Conservation (phyloP, 2,329 filamentous ascomycete species). For the Colletotrichum sp. region DNA sequence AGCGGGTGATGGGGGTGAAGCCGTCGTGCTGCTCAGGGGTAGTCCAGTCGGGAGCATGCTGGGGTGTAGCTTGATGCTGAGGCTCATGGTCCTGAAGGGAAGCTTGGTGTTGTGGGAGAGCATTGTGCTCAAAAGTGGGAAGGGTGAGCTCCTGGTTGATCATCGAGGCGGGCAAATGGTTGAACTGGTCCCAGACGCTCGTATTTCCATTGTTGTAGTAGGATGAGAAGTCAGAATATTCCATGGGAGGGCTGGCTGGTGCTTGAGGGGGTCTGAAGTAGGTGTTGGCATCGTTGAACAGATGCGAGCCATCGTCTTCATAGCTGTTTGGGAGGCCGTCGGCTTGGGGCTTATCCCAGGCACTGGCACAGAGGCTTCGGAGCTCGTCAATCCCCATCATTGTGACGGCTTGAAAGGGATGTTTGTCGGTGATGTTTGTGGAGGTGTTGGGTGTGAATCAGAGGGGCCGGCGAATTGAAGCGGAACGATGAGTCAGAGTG, state of each 20-base stretch:
- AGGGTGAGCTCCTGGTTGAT: neutral
- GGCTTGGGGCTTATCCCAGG: neutral
- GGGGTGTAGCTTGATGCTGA: fast-evolving
- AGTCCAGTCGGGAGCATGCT: neutral
- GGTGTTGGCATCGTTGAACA: neutral
- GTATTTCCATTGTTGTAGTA: neutral
- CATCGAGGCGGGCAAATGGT: neutral
- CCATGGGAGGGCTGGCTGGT: neutral
- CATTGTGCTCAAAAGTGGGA: neutral
- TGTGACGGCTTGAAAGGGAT: neutral
- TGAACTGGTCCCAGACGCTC: neutral
- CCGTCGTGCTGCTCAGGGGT: neutral
- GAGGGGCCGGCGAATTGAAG: neutral
- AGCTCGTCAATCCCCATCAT: neutral
- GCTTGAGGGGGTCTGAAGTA: neutral
- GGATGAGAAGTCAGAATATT: neutral
- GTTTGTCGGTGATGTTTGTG: neutral
- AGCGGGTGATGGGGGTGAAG: neutral
- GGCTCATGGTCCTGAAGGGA: neutral
- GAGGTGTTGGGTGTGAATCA: neutral
- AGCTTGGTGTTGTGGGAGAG: neutral
- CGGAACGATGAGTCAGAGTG: neutral
- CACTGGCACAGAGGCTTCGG: neutral
- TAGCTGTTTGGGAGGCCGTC: neutral
- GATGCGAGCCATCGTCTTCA: neutral